phyloP scores from a whole-genome alignment of 768 basidiomycete species.

The Lactarius psammicola region DNA sequence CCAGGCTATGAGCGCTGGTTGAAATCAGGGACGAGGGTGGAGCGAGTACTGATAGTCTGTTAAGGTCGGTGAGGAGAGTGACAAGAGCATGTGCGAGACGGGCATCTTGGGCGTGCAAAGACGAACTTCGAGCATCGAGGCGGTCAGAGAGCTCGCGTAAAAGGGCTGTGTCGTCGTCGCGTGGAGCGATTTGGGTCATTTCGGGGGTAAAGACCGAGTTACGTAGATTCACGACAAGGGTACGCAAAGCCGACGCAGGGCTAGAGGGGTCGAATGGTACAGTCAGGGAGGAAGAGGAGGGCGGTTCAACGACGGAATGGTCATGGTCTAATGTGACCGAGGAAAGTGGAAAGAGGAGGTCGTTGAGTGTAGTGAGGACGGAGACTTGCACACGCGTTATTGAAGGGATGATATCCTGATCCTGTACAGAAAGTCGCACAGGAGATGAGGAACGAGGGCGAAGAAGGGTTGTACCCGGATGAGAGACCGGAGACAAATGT shows the following conservation, averaged over 20 bases:
- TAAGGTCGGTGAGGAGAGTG: slow-evolving; percentile 65
- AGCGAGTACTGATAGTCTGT: slow-evolving; percentile 50
- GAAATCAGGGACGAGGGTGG: slow-evolving; percentile 21
- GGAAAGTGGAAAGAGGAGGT: slow-evolving; percentile 50
- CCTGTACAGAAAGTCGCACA: slow-evolving; percentile 31
- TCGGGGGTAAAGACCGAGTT: slow-evolving; percentile 43
- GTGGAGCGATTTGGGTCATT: slow-evolving; percentile 48
- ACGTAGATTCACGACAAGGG: slow-evolving; percentile 61
- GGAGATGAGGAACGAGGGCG: slow-evolving; percentile 1
- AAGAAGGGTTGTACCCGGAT: background rate
- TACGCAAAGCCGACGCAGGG: slow-evolving; percentile 52
- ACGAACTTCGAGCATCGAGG: slow-evolving; percentile 48
- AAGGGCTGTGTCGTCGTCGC: slow-evolving; percentile 48
- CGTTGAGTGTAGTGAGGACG: slow-evolving; percentile 70
- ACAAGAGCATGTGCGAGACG: slow-evolving; percentile 66
- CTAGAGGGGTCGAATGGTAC: slow-evolving; percentile 33
- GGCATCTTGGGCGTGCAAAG: slow-evolving; percentile 51
- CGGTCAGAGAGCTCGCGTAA: slow-evolving; percentile 58
- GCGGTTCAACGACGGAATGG: slow-evolving; percentile 51
- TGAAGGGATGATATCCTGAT: slow-evolving; percentile 66
- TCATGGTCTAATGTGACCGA: slow-evolving; percentile 55
- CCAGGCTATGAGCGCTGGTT: slow-evolving; percentile 29
- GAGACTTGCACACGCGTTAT: slow-evolving; percentile 70
- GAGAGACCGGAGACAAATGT: background rate
- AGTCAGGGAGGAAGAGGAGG: slow-evolving; percentile 34